Conservation (phyloP, 176 grass and related monocot genomes). For the Zoysia pacifica region DNA sequence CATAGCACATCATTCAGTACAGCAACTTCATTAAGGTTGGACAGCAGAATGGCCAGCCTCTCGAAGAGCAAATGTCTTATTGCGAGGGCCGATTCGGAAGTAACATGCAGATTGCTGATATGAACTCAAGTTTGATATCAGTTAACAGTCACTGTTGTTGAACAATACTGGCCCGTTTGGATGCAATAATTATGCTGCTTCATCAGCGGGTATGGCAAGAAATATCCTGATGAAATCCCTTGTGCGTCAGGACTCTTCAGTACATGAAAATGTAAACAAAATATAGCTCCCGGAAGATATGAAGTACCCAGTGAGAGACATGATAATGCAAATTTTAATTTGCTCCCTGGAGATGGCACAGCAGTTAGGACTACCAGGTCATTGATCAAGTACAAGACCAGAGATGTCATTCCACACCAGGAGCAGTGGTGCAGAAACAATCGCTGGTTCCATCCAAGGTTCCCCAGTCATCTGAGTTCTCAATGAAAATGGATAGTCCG, state of each 20-base stretch:
- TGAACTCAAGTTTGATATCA: constrained; percentile 49
- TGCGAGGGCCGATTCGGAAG: constrained; percentile 17
- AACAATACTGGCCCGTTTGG: constrained; percentile 37
- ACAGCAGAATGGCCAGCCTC: constrained; percentile 35
- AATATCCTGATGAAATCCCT: constrained; percentile 41
- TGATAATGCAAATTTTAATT: constrained; percentile 38
- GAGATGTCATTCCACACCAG: constrained; percentile 45
- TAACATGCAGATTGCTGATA: constrained; percentile 36
- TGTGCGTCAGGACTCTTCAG: constrained; percentile 28
- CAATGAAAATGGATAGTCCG: constrained; percentile 32
- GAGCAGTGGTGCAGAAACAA: constrained; percentile 45
- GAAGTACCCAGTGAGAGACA: constrained; percentile 23
- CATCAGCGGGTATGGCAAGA: constrained; percentile 34
- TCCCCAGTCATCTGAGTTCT: constrained; percentile 42
- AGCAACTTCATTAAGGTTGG: constrained; percentile 45
- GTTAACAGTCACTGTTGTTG: constrained; percentile 42
- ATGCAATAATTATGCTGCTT: constrained; percentile 30
- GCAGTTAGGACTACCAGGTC: constrained; percentile 14
- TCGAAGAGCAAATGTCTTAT: constrained; percentile 32
- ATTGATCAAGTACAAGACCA: constrained; percentile 41
- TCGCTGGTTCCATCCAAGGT: constrained; percentile 21
- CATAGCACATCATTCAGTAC: constrained; percentile 32
- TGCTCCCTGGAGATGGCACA: constrained; percentile 34
- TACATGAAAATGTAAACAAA: constrained; percentile 35
- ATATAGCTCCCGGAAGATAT: constrained; percentile 35